phyloP scores from a whole-genome alignment of 192 early-diverging fungal genomes.

The Dissophora ornata region DNA sequence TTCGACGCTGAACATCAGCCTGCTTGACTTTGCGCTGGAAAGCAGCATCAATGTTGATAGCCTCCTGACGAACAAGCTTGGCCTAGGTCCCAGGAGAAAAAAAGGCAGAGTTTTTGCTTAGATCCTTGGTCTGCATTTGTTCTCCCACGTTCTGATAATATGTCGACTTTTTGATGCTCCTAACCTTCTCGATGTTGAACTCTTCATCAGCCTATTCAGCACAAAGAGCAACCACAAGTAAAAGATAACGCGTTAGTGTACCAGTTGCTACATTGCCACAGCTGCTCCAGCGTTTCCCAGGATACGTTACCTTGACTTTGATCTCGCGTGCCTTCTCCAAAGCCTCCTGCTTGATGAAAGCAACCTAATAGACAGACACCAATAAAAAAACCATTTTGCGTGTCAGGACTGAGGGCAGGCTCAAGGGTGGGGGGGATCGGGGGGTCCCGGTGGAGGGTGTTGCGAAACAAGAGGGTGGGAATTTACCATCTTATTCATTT shows the following conservation, averaged over 20 bases:
- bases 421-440: neutral
- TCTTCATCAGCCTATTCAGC: constrained; percentile 91
- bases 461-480: neutral
- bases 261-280: too few species aligned
- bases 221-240: too few species aligned
- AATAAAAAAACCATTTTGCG: too few species aligned
- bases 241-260: too few species aligned
- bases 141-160: too few species aligned
- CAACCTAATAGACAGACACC: too few species aligned
- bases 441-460: too few species aligned
- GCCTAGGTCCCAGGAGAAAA: constrained; percentile 61
- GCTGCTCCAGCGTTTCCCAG: neutral
- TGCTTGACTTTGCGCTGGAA: constrained; percentile 99
- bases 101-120: neutral
- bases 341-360: constrained; percentile 99
- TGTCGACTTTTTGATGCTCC: too few species aligned
- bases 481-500: constrained; percentile 98
- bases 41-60: constrained; percentile 93
- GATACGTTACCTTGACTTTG: constrained; percentile 81
- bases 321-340: constrained; percentile 98
- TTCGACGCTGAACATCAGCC: constrained; percentile 94
- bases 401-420: too few species aligned
- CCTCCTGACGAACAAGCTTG: constrained; percentile 97
- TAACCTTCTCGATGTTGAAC: constrained; percentile 98
- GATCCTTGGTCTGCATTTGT: neutral